Evolutionary conservation across 2,329 filamentous ascomycete species (phyloP), one percentile per base, ranked within the genome.

Genomic region (Apiospora malaysiana): DNA sequence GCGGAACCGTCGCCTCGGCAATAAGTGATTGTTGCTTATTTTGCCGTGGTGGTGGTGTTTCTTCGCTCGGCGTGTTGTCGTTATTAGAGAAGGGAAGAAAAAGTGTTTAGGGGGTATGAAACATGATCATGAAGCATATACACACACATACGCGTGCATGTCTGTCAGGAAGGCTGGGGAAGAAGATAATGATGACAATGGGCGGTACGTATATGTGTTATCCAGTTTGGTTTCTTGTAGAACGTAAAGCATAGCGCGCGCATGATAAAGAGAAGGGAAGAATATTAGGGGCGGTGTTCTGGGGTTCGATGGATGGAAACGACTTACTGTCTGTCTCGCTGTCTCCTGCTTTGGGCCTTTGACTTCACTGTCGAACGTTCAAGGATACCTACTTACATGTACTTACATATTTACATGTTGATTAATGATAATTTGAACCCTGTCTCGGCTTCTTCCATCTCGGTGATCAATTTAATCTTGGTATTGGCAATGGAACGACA

Each of bases 1-100:
- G 90, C 89, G 4, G 89, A 91, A 32, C 76, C 74, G 23, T 80
- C 82, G 8, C 56, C 56, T 23, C 56, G 56, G 32, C 56, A 63
- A n/a, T 63, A 63, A 40, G 56, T 12, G 25, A 45, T 45, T 45
- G 42, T 18, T 7, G n/a, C n/a, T n/a, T n/a, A n/a, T n/a, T n/a
- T n/a, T n/a, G n/a, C n/a, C n/a, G n/a, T n/a, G n/a, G 18, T 12
- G 16, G 27, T 9, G n/a, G 27, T 40, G 27, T 37, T 40, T 63
- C 25, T 56, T 21, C 14, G 14, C 6, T 32, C 32, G 32, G 32
- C 27, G 12, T 56, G 23, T 27, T 45, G 27, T 9, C 40, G 21
- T 23, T 10, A 5, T n/a, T 14, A 63, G 1, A n/a, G 9, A 10
- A n/a, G n/a, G n/a, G n/a, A 6, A 2, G 5, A 9, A 40, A 21